phyloP scores from a whole-genome alignment of 305 asterid genomes.

The Fraxinus dipetala region DNA sequence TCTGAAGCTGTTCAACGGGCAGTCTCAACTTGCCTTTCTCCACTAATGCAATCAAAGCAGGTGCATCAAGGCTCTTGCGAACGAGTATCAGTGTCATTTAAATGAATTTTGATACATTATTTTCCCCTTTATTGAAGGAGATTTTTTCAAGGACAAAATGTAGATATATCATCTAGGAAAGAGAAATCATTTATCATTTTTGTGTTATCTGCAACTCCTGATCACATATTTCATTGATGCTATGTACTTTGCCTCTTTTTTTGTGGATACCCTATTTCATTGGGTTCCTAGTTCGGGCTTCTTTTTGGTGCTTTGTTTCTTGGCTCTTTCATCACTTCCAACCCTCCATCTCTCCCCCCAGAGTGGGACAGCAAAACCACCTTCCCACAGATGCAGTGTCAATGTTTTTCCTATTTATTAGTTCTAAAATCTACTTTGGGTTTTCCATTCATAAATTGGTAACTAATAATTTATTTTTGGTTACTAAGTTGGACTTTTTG shows the following conservation, averaged over 20 bases:
- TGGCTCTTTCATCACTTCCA: not conserved
- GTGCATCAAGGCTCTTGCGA: constrained; percentile 31
- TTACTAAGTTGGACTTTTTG: not conserved
- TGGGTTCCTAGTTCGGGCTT: not conserved
- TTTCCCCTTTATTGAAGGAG: not conserved
- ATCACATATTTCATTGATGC: not conserved
- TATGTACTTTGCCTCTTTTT: not conserved
- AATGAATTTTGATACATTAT: constrained; percentile 12
- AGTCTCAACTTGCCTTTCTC: constrained; percentile 90
- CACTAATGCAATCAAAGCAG: constrained; percentile 94
- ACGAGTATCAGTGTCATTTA: constrained; percentile 7
- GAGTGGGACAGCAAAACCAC: not conserved
- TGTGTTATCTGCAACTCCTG: not conserved
- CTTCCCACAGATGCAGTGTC: not conserved
- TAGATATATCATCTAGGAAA: not conserved
- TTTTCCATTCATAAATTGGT: not conserved
- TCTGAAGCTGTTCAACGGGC: constrained; percentile 99
- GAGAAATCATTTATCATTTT: not conserved
- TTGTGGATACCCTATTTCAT: not conserved
- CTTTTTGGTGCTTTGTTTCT: not conserved
- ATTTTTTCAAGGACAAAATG: not conserved
- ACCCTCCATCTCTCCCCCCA: not conserved
- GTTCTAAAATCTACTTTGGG: not conserved
- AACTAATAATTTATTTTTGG: not conserved
- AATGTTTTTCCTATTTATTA: not conserved